phyloP scores from a whole-genome alignment of 768 basidiomycete species.

The Albatrellus ellisii region DNA sequence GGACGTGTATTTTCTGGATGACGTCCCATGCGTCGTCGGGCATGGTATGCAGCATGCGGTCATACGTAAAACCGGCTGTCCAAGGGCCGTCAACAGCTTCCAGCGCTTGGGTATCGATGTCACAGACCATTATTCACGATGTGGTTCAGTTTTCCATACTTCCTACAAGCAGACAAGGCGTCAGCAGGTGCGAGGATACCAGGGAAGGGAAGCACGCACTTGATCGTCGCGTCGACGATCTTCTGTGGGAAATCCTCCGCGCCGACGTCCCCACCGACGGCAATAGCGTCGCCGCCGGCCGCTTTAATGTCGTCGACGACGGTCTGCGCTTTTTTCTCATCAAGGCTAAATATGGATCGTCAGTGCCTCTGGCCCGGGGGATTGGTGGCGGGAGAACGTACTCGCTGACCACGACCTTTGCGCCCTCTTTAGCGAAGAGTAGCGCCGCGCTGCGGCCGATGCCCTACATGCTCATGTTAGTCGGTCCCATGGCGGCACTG shows the following conservation, averaged over 20 bases:
- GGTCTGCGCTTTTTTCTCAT: slow-evolving; percentile 47
- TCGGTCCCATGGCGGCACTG: slow-evolving; percentile 8
- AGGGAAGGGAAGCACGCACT: slow-evolving; percentile 31
- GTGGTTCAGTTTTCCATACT: slow-evolving; percentile 78
- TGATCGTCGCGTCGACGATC: slow-evolving; percentile 61
- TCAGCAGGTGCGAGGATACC: background rate
- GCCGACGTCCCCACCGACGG: slow-evolving; percentile 67
- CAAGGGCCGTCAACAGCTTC: background rate
- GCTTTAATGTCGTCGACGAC: slow-evolving; percentile 66
- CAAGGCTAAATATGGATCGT: slow-evolving; percentile 36
- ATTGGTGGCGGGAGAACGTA: too few species aligned
- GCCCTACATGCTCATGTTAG: slow-evolving; percentile 32
- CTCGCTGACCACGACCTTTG: slow-evolving; percentile 81
- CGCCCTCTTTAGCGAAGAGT: slow-evolving; percentile 74
- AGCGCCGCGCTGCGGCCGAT: slow-evolving; percentile 68
- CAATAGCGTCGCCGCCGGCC: slow-evolving; percentile 60
- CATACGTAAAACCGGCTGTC: slow-evolving; percentile 63
- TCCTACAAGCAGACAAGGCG: slow-evolving; percentile 24
- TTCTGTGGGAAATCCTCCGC: slow-evolving; percentile 75
- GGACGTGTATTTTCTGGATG: slow-evolving; percentile 75
- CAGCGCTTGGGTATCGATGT: background rate
- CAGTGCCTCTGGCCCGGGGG: too few species aligned
- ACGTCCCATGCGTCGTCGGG: slow-evolving; percentile 74
- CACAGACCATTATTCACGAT: slow-evolving; percentile 65
- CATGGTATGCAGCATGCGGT: slow-evolving; percentile 83